Evolutionary conservation across 192 early-diverging fungal species (phyloP), one percentile per base, ranked within the genome.

Genomic region (Globomyces pollinis-pini): DNA sequence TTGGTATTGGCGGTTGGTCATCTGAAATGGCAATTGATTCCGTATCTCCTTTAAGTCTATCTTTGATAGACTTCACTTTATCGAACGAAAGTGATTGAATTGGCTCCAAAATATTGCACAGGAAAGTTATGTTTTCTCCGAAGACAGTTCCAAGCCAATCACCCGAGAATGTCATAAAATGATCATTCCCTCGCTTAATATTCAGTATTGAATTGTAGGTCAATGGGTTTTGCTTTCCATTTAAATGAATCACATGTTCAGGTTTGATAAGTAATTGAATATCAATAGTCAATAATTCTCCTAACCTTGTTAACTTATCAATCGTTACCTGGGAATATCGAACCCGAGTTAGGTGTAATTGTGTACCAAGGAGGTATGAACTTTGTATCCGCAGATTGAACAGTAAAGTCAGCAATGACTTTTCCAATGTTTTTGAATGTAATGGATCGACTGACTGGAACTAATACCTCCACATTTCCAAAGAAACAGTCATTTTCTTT

Each of bases 131-230:
- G 0, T 67, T 73, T 61, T 76, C 78, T 2, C 89, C 91, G 67
- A 88, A 91, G 62, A 86, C 87, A 3, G 88, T 87, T 1, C 75
- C 69, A 29, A 76, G 57, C 67, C 91, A 94, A 0, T 63, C 62
- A 21, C 86, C 94, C 16, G 72, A 68, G 6, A 93, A 76, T 3
- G 80, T 68, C 8, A 97, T 70, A 66, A 97, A 97, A 51, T 84
- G 85, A 51, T 97, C 91, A 32, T 86, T 86, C 9, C 89, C 86
- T 28, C 86, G 81, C 43, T 88, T 83, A 45, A 88, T 65, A 56
- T 87, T 88, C 13, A 97, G 60, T 21, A 97, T 81, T n/a, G 94
- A 62, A 55, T 84, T 87, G 57, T 93, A 86, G 4, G 78, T 76
- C 30, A 89, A 62, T 5, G 78, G 67, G 2, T 88, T 86, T 1